Conservation (phyloP, 2,329 filamentous ascomycete genomes). For the Stemphylium lycopersici region DNA sequence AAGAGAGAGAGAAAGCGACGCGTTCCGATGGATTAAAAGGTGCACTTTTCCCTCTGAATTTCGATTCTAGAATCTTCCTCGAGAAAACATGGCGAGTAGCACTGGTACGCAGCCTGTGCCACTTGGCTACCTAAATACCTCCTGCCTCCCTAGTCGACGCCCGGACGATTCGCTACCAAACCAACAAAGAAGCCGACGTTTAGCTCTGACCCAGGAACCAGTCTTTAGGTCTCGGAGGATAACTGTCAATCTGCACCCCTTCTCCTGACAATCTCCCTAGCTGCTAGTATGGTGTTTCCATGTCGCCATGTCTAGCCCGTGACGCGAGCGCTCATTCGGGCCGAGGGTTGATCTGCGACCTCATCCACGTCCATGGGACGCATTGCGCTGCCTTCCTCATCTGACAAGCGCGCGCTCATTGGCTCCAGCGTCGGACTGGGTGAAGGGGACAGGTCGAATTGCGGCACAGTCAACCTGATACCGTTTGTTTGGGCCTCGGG, state of each 20-base stretch:
- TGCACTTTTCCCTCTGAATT: too few relatives aligned
- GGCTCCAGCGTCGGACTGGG: constrained; percentile 42
- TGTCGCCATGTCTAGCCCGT: constrained; percentile 11
- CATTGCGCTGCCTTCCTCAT: constrained; percentile 26
- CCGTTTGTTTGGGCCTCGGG: constrained; percentile 28
- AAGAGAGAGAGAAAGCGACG: too few relatives aligned
- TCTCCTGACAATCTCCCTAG: constrained; percentile 3
- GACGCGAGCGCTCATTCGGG: constrained; percentile 43
- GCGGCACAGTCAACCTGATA: constrained; percentile 38
- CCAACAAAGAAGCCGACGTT: background rate
- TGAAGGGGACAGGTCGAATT: constrained; percentile 39
- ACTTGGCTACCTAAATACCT: too few relatives aligned
- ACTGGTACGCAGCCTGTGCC: too few relatives aligned
- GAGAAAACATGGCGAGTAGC: too few relatives aligned
- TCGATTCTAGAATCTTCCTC: too few relatives aligned
- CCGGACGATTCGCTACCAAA: background rate
- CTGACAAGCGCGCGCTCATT: constrained; percentile 43
- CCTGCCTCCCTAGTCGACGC: background rate
- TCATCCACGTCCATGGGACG: constrained; percentile 31
- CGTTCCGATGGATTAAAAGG: too few relatives aligned
- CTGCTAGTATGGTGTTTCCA: background rate
- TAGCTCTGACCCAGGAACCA: constrained; percentile 1
- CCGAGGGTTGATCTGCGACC: constrained; percentile 38
- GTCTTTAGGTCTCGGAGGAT: background rate
- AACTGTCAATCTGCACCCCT: background rate